Evolutionary conservation across 495 filamentous ascomycete species (phyloP), one percentile per base, ranked within the genome.

Genomic region (Penicillium canariense): DNA sequence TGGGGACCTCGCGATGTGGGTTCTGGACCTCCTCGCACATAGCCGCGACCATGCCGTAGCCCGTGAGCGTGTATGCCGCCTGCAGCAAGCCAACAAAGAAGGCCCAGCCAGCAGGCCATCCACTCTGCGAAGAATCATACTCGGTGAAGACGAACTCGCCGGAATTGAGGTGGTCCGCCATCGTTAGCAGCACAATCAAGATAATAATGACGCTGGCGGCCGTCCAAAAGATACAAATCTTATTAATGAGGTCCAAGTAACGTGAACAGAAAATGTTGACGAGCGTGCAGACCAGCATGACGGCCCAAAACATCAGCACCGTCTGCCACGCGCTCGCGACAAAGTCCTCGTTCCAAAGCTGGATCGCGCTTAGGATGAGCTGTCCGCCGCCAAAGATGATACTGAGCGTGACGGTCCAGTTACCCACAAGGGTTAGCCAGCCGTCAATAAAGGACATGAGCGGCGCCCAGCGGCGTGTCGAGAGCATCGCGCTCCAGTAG

Each of bases 361-460:
- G 68, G 51, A 87, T 85, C 0, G 84, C 81, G 40, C 74, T 79
- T 17, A 87, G 72, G 34, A 87, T 82, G 26, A 88, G 58, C 59
- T 87, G 82, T 0, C 71, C 83, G 7, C 83, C 83, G 0, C 68
- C 63, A 47, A 81, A 76, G 40, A 74, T 77, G 34, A 76, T 77
- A 31, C 71, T 77, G 3, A 79, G 70, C 6, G 76, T 77, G 12
- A 80, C 71, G 3, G 77, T 77, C 60, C 88, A 87, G 78, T 87
- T 90, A 0, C 85, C 87, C 2, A 84, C 82, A 4, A 87, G 80
- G 38, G 86, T 89, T 59, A 91, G 77, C 87, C 87, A 91, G 22
- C 87, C 87, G 11, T 85, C 86, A 15, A 85, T 82, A 72, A 85
- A 91, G 12, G 79, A 84, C 54, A 89, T 77, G 40, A 86, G 64